phyloP scores from a whole-genome alignment of 768 basidiomycete species.

The Psilocybe azurescens region DNA sequence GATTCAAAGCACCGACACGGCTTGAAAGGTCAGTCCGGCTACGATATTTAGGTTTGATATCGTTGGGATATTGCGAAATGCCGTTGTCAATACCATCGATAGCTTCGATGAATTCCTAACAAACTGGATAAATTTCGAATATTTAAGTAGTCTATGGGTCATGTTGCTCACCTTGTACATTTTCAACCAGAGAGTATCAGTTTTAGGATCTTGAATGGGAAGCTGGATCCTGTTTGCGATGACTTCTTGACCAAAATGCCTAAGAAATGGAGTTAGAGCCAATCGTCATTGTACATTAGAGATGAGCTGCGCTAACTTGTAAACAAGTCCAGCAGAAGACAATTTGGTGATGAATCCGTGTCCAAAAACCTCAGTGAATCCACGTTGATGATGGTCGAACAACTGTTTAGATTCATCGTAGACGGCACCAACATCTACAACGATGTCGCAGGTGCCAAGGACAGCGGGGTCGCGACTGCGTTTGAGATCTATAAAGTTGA shows the following conservation, averaged over 20 bases:
- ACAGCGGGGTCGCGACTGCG: constrained; percentile 75
- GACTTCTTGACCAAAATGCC: constrained; percentile 90
- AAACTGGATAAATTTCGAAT: constrained; percentile 6
- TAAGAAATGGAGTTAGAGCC: constrained; percentile 30
- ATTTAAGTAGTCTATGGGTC: not conserved
- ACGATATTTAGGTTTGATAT: constrained; percentile 72
- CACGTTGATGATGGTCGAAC: constrained; percentile 97
- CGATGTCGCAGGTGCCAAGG: constrained; percentile 86
- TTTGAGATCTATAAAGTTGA: constrained; percentile 55
- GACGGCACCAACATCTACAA: constrained; percentile 94
- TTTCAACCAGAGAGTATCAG: constrained; percentile 84
- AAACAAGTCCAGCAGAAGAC: constrained; percentile 90
- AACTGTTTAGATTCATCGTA: constrained; percentile 81
- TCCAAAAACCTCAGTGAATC: constrained; percentile 90
- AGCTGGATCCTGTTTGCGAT: constrained; percentile 66
- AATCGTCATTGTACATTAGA: not conserved
- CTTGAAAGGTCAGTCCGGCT: constrained; percentile 83
- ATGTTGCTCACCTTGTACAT: constrained; percentile 70
- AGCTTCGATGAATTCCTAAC: constrained; percentile 90
- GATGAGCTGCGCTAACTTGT: constrained; percentile 68
- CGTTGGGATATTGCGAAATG: constrained; percentile 76
- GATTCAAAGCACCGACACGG: constrained; percentile 86
- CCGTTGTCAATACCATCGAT: constrained; percentile 97
- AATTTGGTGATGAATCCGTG: constrained; percentile 88
- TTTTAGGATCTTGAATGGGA: constrained; percentile 59